Conservation (phyloP, 73 alveolate genomes). For the Paramecium biaurelia region DNA sequence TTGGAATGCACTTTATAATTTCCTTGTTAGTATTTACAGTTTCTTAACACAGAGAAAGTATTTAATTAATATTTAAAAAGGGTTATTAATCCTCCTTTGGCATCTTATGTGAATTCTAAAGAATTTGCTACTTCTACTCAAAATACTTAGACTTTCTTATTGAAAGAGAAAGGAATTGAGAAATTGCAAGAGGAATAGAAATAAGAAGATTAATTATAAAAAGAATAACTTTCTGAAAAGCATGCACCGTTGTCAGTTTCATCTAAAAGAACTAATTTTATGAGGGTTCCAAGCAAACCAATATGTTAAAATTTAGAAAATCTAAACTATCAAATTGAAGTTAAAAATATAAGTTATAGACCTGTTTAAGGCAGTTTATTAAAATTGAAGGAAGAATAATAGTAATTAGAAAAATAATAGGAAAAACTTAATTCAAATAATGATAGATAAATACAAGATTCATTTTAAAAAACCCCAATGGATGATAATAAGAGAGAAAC, state of each 20-base stretch:
- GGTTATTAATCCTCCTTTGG: slow-evolving; percentile 62
- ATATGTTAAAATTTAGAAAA: slow-evolving; percentile 54
- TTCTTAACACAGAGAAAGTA: slow-evolving; percentile 57
- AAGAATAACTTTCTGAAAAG: slow-evolving; percentile 44
- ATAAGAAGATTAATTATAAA: background rate
- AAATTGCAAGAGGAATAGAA: slow-evolving; percentile 49
- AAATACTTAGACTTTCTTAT: slow-evolving; percentile 45
- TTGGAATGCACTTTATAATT: slow-evolving; percentile 46
- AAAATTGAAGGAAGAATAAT: slow-evolving; percentile 55
- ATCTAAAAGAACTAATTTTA: slow-evolving; percentile 64
- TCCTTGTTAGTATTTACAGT: slow-evolving; percentile 31
- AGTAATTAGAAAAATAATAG: background rate
- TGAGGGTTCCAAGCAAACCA: slow-evolving; percentile 65
- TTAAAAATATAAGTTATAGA: slow-evolving; percentile 59
- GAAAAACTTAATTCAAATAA: slow-evolving; percentile 14
- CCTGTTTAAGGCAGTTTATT: slow-evolving; percentile 60
- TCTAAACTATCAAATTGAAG: slow-evolving; percentile 56
- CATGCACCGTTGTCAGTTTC: slow-evolving; percentile 60
- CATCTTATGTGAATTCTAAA: slow-evolving; percentile 56
- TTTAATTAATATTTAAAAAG: background rate
- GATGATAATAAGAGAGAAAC: slow-evolving; percentile 54
- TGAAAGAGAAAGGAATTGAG: slow-evolving; percentile 63
- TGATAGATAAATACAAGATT: background rate
- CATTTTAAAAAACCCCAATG: slow-evolving; percentile 50
- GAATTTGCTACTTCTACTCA: slow-evolving; percentile 58